These are phyloP conservation scores for Penicillium sp. DNA, from an alignment of 2,329 filamentous ascomycete species.

Conservation along the genomic window DNA sequence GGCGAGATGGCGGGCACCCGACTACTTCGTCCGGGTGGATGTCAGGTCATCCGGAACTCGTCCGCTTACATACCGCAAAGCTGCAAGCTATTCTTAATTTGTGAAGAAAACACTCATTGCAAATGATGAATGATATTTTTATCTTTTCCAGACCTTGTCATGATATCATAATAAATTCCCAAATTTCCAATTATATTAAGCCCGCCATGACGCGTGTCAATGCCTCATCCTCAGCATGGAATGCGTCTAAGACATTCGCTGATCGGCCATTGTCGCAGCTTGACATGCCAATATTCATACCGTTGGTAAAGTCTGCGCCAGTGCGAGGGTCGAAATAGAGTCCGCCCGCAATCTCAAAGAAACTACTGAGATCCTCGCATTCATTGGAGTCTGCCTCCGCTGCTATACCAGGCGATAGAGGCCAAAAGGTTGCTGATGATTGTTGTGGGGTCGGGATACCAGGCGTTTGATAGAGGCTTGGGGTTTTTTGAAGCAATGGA, in stretches of 20 bases:
- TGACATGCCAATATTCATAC: conserved; percentile 8
- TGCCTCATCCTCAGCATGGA: conserved; percentile 37
- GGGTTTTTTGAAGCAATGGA: background rate
- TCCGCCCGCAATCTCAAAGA: conserved; percentile 61
- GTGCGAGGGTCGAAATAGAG: conserved; percentile 30
- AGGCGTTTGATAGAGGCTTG: conserved; percentile 8
- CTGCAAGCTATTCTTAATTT: too few relatives aligned
- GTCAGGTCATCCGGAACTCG: too few relatives aligned
- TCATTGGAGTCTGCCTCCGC: conserved; percentile 18
- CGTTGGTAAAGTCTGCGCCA: conserved; percentile 6
- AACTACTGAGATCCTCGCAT: conserved; percentile 56
- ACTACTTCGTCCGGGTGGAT: too few relatives aligned
- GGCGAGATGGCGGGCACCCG: too few relatives aligned
- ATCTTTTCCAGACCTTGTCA: background rate
- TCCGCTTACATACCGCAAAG: too few relatives aligned
- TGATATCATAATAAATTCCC: background rate
- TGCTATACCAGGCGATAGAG: conserved; percentile 14
- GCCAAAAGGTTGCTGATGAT: conserved; percentile 16
- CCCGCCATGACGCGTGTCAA: conserved; percentile 38
- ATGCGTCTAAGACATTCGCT: conserved; percentile 25
- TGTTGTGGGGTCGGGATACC: conserved; percentile 15
- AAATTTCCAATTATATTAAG: conserved; percentile 21
- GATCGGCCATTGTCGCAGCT: conserved; percentile 2
- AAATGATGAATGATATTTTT: too few relatives aligned
- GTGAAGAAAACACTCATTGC: too few relatives aligned